A percentile compares a stretch with the other conserved stretches of the same genome.
Conservation (phyloP, 306 rosid genomes). For the Vigna trinervia region DNA sequence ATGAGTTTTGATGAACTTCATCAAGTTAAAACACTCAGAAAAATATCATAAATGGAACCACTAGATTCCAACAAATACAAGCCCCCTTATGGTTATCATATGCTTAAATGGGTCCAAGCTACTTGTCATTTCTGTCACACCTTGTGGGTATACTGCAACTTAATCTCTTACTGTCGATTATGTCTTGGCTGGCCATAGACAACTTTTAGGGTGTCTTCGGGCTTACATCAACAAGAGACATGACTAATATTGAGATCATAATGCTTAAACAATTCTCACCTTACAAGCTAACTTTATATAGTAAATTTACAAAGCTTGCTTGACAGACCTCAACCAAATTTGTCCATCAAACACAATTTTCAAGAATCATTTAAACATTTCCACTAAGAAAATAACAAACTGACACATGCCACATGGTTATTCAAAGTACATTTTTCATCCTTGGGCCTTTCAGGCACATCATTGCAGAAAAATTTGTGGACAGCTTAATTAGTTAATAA, state of each 20-base stretch:
- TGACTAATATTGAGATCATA: not conserved
- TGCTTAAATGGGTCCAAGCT: not conserved
- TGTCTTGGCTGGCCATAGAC: not conserved
- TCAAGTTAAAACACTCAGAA: not conserved
- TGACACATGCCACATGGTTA: not conserved
- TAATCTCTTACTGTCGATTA: not conserved
- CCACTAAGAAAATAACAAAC: conserved; percentile 16
- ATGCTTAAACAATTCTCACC: not conserved
- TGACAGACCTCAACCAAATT: conserved; percentile 4
- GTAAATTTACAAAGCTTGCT: conserved; percentile 12
- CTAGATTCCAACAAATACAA: not conserved
- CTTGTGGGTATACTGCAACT: not conserved
- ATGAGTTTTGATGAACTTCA: conserved; percentile 18
- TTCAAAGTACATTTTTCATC: conserved; percentile 24
- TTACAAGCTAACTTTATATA: not conserved
- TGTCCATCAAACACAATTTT: not conserved
- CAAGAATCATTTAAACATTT: not conserved
- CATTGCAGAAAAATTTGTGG: not conserved
- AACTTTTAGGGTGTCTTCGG: not conserved
- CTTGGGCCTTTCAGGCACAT: conserved; percentile 2
- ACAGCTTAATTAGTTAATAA: conserved; percentile 8
- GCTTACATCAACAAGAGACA: not conserved
- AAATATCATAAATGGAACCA: not conserved
- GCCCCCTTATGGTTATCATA: not conserved
- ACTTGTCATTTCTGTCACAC: not conserved